These are phyloP conservation scores for Castanospermum australe DNA, from an alignment of 306 rosid species.

Conservation along the genomic window DNA sequence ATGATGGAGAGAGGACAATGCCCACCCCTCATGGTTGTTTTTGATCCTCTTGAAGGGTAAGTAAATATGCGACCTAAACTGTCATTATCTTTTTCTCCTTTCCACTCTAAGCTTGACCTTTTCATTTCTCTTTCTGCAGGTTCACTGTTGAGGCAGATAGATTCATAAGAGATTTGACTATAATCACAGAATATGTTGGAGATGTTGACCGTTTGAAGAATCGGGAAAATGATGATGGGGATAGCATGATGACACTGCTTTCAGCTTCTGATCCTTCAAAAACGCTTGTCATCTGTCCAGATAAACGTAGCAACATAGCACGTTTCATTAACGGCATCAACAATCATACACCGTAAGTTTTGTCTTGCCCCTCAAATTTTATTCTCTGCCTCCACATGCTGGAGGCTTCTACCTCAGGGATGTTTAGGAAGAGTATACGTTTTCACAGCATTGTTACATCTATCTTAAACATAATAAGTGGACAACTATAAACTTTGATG, in stretches of 20 bases:
- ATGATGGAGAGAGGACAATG: constrained; percentile 94
- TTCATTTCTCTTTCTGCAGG: constrained; percentile 38
- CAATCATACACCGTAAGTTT: constrained; percentile 82
- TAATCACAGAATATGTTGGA: constrained; percentile 92
- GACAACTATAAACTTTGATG: neutral
- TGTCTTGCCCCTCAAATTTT: constrained; percentile 14
- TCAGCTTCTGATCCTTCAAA: constrained; percentile 65
- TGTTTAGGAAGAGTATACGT: neutral
- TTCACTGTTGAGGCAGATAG: constrained; percentile 95
- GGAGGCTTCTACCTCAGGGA: neutral
- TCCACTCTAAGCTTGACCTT: neutral
- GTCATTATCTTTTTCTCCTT: neutral
- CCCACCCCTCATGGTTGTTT: constrained; percentile 95
- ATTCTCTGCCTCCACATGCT: neutral
- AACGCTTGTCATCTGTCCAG: constrained; percentile 90
- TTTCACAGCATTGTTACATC: neutral
- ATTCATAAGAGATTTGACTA: constrained; percentile 72
- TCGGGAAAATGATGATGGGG: constrained; percentile 85
- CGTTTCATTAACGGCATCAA: constrained; percentile 94
- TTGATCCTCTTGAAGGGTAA: constrained; percentile 93
- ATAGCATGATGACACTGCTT: constrained; percentile 96
- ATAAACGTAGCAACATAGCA: constrained; percentile 82
- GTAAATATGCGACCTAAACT: neutral
- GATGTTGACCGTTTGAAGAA: constrained; percentile 88
- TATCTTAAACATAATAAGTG: neutral